A percentile compares a stretch with the other conserved stretches of the same genome.
These are phyloP conservation scores for Prunus mira DNA, from an alignment of 306 rosid species.

Conservation along the genomic window DNA sequence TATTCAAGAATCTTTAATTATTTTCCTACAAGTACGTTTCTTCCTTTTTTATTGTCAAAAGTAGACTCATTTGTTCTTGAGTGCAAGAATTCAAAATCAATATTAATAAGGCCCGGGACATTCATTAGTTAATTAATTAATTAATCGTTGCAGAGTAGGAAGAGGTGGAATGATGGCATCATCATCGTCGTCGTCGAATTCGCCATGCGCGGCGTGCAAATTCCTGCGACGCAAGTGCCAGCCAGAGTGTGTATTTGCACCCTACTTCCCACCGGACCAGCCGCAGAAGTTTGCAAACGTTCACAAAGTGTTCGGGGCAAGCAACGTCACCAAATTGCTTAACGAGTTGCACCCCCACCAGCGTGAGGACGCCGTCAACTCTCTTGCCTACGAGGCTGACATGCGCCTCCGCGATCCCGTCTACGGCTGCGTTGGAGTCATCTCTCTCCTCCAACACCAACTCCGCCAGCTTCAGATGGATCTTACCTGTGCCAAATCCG, in stretches of 20 bases:
- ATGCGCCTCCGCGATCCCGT: conserved; percentile 97
- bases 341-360: conserved; percentile 92
- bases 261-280: conserved; percentile 95
- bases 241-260: conserved; percentile 92
- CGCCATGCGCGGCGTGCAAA: conserved; percentile 98
- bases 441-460: conserved; percentile 91
- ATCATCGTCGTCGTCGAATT: conserved; percentile 40
- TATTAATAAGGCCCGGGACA: not conserved
- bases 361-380: conserved; percentile 90
- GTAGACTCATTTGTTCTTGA: not conserved
- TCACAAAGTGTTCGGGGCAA: conserved; percentile 90
- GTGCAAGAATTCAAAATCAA: not conserved
- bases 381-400: conserved; percentile 95
- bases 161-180: conserved; percentile 41
- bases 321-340: conserved; percentile 87
- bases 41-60: not conserved
- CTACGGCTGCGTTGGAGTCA: conserved; percentile 89
- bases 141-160: conserved; percentile 16
- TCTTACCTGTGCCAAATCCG: conserved; percentile 86
- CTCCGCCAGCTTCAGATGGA: conserved; percentile 96
- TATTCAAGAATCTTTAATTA: not conserved
- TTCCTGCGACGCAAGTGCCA: conserved; percentile 92
- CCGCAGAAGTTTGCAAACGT: conserved; percentile 94
- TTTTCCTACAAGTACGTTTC: not conserved
- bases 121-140: not conserved